These are phyloP conservation scores for Boletus insuetus DNA, from an alignment of 768 basidiomycete genomes.

Conservation along the genomic window DNA sequence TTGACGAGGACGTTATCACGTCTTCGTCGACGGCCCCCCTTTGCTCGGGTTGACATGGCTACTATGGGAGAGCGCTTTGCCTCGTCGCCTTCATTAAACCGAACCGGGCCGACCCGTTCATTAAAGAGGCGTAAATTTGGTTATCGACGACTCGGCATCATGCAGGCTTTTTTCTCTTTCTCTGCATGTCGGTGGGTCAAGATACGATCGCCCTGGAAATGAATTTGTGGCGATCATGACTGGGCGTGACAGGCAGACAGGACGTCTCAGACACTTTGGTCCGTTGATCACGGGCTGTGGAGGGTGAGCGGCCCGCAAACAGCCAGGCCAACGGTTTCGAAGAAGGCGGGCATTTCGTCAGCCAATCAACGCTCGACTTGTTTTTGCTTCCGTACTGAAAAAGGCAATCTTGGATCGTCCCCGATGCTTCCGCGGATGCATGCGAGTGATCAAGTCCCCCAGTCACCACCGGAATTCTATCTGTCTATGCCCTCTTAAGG, in stretches of 20 bases:
- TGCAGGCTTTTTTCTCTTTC: no score
- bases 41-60: slow-evolving; percentile 15
- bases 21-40: background rate
- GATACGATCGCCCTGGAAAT: slow-evolving; percentile 13
- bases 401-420: slow-evolving; percentile 33
- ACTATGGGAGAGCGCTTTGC: slow-evolving; percentile 13
- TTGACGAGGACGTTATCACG: background rate
- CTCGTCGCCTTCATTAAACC: background rate
- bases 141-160: background rate
- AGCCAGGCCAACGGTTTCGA: slow-evolving; percentile 14
- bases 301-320: slow-evolving; percentile 16
- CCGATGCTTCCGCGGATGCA: slow-evolving; percentile 26
- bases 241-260: background rate
- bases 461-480: slow-evolving; percentile 11
- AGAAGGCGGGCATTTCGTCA: slow-evolving; percentile 1
- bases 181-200: background rate
- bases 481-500: slow-evolving; percentile 12
- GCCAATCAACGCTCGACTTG: background rate
- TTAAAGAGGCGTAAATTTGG: background rate
- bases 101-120: background rate
- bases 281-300: slow-evolving; percentile 18
- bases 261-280: background rate
- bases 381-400: slow-evolving; percentile 10
- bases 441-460: slow-evolving; percentile 21
- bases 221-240: slow-evolving; percentile 23